Evolutionary conservation across 495 filamentous ascomycete species (phyloP).

Genomic region (Halenospora varia): DNA sequence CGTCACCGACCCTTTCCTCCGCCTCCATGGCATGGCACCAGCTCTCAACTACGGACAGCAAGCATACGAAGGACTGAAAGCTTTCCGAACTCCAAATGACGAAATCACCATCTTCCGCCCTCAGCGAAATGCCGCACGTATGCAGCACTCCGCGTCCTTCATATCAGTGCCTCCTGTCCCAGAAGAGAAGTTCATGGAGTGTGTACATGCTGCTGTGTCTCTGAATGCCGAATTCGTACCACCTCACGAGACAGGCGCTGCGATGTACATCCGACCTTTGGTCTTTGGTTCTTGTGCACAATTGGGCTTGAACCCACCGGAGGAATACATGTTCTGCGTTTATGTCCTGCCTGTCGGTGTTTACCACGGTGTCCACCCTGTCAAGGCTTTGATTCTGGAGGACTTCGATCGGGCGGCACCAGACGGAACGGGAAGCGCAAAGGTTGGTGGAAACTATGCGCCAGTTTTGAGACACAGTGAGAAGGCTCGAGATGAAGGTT

Average conservation of each 20-base stretch:
- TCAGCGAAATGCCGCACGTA: conserved; percentile 70
- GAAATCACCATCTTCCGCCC: conserved; percentile 79
- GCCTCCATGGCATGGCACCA: conserved; percentile 85
- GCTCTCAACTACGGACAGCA: conserved; percentile 92
- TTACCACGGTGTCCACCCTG: conserved; percentile 80
- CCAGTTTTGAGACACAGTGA: conserved; percentile 79
- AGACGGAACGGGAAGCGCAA: conserved; percentile 68
- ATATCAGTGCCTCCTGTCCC: conserved; percentile 78
- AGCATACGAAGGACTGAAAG: conserved; percentile 91
- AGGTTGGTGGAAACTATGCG: conserved; percentile 79
- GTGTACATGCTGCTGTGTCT: conserved; percentile 73
- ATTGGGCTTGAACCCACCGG: conserved; percentile 73
- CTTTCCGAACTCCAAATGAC: conserved; percentile 68
- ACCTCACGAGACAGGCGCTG: conserved; percentile 74
- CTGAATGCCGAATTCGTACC: conserved; percentile 87
- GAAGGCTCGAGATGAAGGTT: conserved; percentile 65
- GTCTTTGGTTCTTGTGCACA: conserved; percentile 82
- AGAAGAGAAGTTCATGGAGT: conserved; percentile 63
- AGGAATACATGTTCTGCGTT: conserved; percentile 85
- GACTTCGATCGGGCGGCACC: conserved; percentile 73
- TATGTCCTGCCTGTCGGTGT: conserved; percentile 84
- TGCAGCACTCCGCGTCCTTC: conserved; percentile 72
- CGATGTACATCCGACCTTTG: conserved; percentile 84
- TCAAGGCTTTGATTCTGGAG: conserved; percentile 74
- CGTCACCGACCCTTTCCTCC: conserved; percentile 71